Evolutionary conservation across 2,329 filamentous ascomycete species (phyloP), one percentile per base, ranked within the genome.

Genomic region (Scopulariopsis brevicaulis): DNA sequence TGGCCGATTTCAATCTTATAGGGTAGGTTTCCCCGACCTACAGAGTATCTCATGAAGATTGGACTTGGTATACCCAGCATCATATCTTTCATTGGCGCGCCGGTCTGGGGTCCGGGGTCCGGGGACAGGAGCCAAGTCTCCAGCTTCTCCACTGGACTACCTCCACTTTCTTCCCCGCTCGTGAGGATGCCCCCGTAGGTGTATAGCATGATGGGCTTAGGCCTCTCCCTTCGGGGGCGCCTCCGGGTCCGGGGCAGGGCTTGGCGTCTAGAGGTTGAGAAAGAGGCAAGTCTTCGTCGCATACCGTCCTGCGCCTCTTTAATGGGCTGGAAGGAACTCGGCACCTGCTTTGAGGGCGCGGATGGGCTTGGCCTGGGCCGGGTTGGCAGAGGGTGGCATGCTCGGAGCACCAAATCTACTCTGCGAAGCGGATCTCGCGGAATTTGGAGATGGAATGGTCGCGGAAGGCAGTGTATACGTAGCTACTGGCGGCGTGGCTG

Each of bases 141-240:
- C 34, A 6, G 34, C 12, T 35, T 35, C 34, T 12, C 34, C n/a
- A n/a, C n/a, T n/a, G n/a, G n/a, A n/a, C n/a, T n/a, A n/a, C n/a
- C n/a, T n/a, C n/a, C n/a, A n/a, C n/a, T n/a, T n/a, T n/a, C n/a
- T n/a, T n/a, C n/a, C n/a, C 74, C 76, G 5, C 62, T 64, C 1
- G 66, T 70, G 53, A 75, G 71, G 1, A 68, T 72, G 8, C 75
- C 74, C 15, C 75, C 75, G 57, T 76, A 72, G 25, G 77, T 69
- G 65, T 73, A 78, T 22, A 78, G 65, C 68, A 77, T 73, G 14
- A 77, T 75, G 2, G 75, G 72, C 59, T 74, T 75, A 1, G 75
- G 68, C 28, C 65, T 60, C 18, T 52, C n/a, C n/a, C 20, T 10
- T 34, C 37, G 24, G 28, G n/a, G 4, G 15, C 46, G 64, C 65